A percentile compares a stretch with the other conserved stretches of the same genome.
Conservation (phyloP, 2,329 filamentous ascomycete genomes). For the Pezicula rhizophila region DNA sequence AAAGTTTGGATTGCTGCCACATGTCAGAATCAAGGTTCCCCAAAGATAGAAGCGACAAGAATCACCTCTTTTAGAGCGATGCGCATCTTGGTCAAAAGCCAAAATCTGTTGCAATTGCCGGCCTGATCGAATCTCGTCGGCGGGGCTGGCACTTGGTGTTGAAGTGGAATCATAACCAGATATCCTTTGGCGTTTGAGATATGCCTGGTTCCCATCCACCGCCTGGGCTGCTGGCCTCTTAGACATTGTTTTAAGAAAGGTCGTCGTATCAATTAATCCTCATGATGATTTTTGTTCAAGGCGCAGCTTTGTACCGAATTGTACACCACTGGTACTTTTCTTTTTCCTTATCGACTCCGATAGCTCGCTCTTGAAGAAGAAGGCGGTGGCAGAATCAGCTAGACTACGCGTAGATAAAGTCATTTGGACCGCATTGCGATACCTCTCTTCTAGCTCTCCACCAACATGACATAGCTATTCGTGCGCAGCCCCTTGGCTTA, state of each 20-base stretch:
- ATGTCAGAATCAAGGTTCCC: neutral
- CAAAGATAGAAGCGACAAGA: slow-evolving; percentile 9
- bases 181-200: slow-evolving; percentile 29
- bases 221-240: slow-evolving; percentile 23
- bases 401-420: neutral
- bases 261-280: neutral
- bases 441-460: neutral
- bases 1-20: slow-evolving; percentile 59
- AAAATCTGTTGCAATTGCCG: slow-evolving; percentile 65
- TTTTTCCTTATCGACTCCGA: neutral
- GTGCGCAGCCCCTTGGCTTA: slow-evolving; percentile 11
- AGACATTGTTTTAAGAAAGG: slow-evolving; percentile 15
- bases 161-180: slow-evolving; percentile 41
- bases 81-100: slow-evolving; percentile 63
- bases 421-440: neutral
- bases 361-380: neutral
- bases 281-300: too few relatives aligned
- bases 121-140: slow-evolving; percentile 55
- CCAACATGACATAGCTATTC: slow-evolving; percentile 15
- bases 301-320: too few relatives aligned
- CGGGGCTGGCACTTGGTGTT: slow-evolving; percentile 29
- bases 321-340: neutral
- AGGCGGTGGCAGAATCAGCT: neutral
- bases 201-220: slow-evolving; percentile 25
- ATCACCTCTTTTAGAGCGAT: slow-evolving; percentile 59